Evolutionary conservation across 1,284 basidiomycete genomes (phyloP).

Genomic region (Agaricales sp.): DNA sequence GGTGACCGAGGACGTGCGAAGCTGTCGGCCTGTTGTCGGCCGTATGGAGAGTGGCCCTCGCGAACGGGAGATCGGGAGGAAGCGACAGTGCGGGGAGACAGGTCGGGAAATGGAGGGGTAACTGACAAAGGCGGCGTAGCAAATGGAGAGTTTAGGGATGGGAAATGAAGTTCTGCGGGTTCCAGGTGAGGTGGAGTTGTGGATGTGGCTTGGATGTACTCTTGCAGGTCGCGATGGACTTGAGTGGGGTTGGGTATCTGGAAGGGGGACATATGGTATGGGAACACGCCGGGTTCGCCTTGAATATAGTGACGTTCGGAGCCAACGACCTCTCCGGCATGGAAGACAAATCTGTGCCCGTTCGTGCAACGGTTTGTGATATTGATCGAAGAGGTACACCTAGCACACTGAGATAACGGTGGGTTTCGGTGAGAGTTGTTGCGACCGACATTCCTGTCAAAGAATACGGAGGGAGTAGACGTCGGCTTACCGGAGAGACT

Average conservation of each 20-base stretch:
- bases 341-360: conserved; percentile 84
- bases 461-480: conserved; percentile 9
- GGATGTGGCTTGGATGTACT: conserved; percentile 7
- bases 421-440: conserved; percentile 5
- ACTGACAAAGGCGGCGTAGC: neutral
- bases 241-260: conserved; percentile 14
- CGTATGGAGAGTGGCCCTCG: neutral
- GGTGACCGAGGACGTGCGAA: neutral
- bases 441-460: no score
- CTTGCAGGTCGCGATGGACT: conserved; percentile 4
- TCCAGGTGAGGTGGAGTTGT: conserved; percentile 12
- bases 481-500: conserved; percentile 43
- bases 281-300: conserved; percentile 59
- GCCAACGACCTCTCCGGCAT: conserved; percentile 66
- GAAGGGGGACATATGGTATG: conserved; percentile 21
- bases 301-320: conserved; percentile 60
- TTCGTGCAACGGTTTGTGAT: conserved; percentile 64
- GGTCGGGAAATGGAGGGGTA: neutral
- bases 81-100: neutral
- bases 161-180: neutral
- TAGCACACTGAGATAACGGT: conserved; percentile 35
- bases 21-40: neutral
- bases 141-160: neutral
- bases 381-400: conserved; percentile 62
- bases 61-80: neutral